Evolutionary conservation across 2,329 filamentous ascomycete genomes (phyloP), one percentile per base, ranked within the genome.

Genomic region (Colletotrichum incanum): DNA sequence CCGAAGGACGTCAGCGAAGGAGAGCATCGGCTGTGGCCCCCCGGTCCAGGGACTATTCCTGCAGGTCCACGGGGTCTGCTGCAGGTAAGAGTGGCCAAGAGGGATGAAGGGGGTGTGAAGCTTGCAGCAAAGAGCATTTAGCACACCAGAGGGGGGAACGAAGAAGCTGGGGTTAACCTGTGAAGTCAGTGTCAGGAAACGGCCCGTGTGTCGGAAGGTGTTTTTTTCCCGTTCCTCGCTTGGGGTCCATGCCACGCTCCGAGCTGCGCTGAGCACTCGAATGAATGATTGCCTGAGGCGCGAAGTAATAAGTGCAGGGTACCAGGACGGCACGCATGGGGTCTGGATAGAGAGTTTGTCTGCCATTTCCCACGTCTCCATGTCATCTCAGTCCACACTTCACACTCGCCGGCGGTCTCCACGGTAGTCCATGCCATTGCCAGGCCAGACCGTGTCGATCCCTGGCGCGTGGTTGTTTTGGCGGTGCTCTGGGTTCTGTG

Each of bases 41-140:
- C 45, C 28, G 28, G 50, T 54, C n/a, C 65, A 64, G 69, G 50
- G 59, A 72, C 45, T 45, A 45, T 37, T 71, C 49, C 70, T 72
- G 66, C 70, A 72, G 70, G 70, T 60, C 50, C 70, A 65, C 52
- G 60, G 54, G 56, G 54, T 39, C 47, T 65, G 9, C 55, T 73
- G 47, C 67, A 71, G 31, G 60, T 26, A 59, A 68, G 34, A 58
- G 69, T 59, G 52, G 65, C 58, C 52, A 31, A 39, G 58, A 49
- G n/a, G 45, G 56, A 43, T 16, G 28, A 59, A 55, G 37, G 61
- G 55, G 45, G 45, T 64, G 65, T 64, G 54, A 72, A 59, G 52
- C 54, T 34, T 49, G 60, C 59, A 69, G 59, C 37, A 59, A 41
- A 23, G 37, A 63, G 58, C 68, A 52, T 50, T 45, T 45, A 55